Conservation (phyloP, 2,329 filamentous ascomycete species). For the Trichophyton mentagrophytes region DNA sequence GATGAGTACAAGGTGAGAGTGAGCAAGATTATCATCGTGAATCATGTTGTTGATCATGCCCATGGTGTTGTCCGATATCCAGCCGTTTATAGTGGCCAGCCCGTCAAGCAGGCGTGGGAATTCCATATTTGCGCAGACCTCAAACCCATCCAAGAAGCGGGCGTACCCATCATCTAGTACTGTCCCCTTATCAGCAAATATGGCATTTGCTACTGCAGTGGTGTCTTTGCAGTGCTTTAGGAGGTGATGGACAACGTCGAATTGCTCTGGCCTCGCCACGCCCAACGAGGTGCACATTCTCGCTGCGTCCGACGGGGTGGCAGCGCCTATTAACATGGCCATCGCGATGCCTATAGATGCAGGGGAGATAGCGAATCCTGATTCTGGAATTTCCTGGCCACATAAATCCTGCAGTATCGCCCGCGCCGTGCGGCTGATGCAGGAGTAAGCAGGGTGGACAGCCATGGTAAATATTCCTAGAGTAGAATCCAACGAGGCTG, state of each 20-base stretch:
- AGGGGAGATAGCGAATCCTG: not conserved
- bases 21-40: not conserved
- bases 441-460: not conserved
- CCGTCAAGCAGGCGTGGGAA: constrained; percentile 1
- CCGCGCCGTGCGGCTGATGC: not conserved
- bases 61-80: not conserved
- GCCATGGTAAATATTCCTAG: not conserved
- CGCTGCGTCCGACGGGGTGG: not conserved
- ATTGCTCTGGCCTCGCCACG: not conserved
- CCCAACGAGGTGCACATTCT: not conserved
- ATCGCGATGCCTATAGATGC: not conserved
- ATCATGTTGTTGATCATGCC: constrained; percentile 1
- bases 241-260: not conserved
- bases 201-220: not conserved
- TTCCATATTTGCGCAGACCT: not conserved
- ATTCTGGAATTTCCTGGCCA: not conserved
- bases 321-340: constrained; percentile 1
- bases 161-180: not conserved
- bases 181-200: not conserved
- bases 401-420: not conserved
- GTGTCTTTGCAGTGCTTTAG: not conserved
- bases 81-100: not conserved
- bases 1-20: not conserved
- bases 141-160: not conserved
- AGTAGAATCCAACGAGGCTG: not conserved